Evolutionary conservation across 208 protist genomes (phyloP), one percentile per base, ranked within the genome.

Genomic region (Naegleria gruberi): DNA sequence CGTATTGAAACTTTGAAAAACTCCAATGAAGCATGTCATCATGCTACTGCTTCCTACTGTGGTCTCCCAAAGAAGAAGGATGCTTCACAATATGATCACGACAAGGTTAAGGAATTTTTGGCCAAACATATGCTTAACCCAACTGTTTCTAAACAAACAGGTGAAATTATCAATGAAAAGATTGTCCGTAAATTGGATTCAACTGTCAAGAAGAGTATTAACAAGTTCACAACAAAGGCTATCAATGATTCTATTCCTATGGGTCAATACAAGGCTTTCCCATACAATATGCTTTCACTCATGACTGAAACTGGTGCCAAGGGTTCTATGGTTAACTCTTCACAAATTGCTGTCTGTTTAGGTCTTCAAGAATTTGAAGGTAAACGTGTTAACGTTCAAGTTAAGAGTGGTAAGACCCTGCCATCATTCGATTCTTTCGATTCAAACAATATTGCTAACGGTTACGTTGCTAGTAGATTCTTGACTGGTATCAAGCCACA

Each of bases 241-340:
- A 91, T 91, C 41, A 47, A 37, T n/a, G 43, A 65, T 37, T 2
- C 43, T 41, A 77, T 91, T 91, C 84, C 84, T 30, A 26, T 41
- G 6, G 84, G 84, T 43, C 46, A 65, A 30, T 85, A 95, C 37
- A 95, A 96, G 46, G 93, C 94, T 7, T 99, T 99, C 92, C 99
- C 99, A 19, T 55, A 92, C 0, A 99, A 99, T 94, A 96, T 98
- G 92, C 96, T 99, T 84, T 94, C 98, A 5, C 91, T 99, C 74
- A 99, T 99, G 98, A 99, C 98, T 46, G 92, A 95, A 57, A 98
- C 98, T 30, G 98, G 98, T 92, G 98, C 99, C n/a, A 99, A 99
- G 93, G 99, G 99, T 89, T 98, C 95, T 87, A 96, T 96, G 90
- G 98, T 99, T n/a, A 99, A 99, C 93, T 94, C 97, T 12, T 98